These are phyloP conservation scores for Puccinia polysora DNA, from an alignment of 1,284 basidiomycete genomes.

Conservation along the genomic window DNA sequence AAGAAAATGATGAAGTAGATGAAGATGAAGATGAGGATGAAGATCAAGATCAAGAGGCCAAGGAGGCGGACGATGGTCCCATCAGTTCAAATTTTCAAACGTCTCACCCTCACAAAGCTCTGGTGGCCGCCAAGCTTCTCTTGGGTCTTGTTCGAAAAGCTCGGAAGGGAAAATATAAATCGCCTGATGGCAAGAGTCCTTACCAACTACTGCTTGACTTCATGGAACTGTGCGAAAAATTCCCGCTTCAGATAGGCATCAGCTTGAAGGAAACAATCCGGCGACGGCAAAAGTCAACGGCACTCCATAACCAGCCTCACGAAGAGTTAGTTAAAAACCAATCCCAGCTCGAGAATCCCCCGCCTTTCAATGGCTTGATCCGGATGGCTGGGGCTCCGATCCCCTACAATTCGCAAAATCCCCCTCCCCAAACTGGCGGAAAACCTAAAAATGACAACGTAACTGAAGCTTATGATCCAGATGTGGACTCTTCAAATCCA, in stretches of 20 bases:
- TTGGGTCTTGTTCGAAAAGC: conserved; percentile 78
- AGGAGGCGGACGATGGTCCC: conserved; percentile 60
- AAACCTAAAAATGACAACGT: conserved; percentile 56
- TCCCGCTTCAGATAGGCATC: conserved; percentile 86
- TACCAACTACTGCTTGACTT: conserved; percentile 91
- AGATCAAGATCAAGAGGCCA: not conserved
- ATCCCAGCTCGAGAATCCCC: not conserved
- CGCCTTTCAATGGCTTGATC: conserved; percentile 61
- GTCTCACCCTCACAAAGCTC: conserved; percentile 68
- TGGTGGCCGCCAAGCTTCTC: conserved; percentile 88
- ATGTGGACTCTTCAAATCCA: conserved; percentile 70
- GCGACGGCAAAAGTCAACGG: conserved; percentile 21
- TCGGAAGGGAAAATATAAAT: conserved; percentile 72
- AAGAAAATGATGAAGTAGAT: conserved; percentile 45
- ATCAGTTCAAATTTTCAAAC: conserved; percentile 54
- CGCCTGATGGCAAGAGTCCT: conserved; percentile 88
- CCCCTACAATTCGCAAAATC: conserved; percentile 52
- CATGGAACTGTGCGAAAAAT: conserved; percentile 84
- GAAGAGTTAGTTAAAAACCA: conserved; percentile 49
- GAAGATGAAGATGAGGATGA: conserved; percentile 24
- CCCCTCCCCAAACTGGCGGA: conserved; percentile 45
- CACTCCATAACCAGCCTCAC: conserved; percentile 55
- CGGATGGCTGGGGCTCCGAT: conserved; percentile 69
- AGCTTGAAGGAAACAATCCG: conserved; percentile 62
- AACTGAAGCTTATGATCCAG: conserved; percentile 64